Percentiles rank a stretch among this genome's conserved stretches.
Evolutionary conservation across 805 yeast genomes (phyloP).

Genomic region (Scheffersomyces amazonensis): DNA sequence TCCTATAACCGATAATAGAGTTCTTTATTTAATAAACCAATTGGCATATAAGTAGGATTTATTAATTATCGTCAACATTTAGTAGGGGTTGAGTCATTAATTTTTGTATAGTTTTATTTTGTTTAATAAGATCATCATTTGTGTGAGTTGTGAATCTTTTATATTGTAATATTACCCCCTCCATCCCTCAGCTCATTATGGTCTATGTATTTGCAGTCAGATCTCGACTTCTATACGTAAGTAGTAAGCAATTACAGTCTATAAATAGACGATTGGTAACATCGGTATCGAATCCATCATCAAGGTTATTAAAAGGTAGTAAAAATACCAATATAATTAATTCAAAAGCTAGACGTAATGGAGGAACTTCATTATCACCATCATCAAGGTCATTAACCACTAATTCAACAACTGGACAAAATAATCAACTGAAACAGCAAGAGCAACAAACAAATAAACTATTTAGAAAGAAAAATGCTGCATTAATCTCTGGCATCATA

Average conservation of each 20-base stretch:
- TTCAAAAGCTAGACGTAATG: constrained; percentile 8
- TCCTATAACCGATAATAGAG: too few relatives aligned
- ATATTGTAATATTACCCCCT: too few relatives aligned
- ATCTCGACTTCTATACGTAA: constrained; percentile 14
- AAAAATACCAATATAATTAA: background rate
- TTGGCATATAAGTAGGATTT: too few relatives aligned
- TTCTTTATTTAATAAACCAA: too few relatives aligned
- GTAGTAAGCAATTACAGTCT: constrained; percentile 14
- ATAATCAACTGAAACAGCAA: constrained; percentile 1
- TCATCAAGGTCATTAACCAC: constrained; percentile 4
- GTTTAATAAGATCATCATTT: too few relatives aligned
- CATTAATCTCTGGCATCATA: constrained; percentile 38
- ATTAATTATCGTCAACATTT: too few relatives aligned
- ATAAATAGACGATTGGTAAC: constrained; percentile 5
- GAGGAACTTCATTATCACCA: constrained; percentile 8
- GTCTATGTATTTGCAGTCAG: constrained; percentile 17
- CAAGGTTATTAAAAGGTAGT: background rate
- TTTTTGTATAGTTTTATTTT: too few relatives aligned
- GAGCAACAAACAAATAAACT: constrained; percentile 7
- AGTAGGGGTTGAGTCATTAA: too few relatives aligned
- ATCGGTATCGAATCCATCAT: background rate
- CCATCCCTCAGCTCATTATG: constrained; percentile 6
- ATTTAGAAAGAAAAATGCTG: constrained; percentile 31
- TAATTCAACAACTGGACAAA: background rate
- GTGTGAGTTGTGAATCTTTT: too few relatives aligned